A percentile compares a stretch with the other conserved stretches of the same genome.
phyloP scores from a whole-genome alignment of 306 rosid genomes.

The Macrotyloma uniflorum region DNA sequence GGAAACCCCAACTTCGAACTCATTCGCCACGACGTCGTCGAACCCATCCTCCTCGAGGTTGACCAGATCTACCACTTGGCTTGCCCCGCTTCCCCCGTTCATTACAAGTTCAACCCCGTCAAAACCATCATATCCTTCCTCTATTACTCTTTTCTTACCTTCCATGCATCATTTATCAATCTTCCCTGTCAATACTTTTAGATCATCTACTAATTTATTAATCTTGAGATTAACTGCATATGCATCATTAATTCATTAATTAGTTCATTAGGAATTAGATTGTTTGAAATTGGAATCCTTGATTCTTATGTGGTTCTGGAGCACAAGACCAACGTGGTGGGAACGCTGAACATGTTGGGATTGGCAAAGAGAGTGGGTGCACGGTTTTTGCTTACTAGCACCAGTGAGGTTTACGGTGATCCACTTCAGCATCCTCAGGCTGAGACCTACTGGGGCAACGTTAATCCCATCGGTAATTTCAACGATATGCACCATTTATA shows the following conservation, averaged over 20 bases:
- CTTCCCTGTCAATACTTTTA: too few relatives aligned
- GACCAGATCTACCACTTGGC: slow-evolving; percentile 97
- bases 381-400: slow-evolving; percentile 82
- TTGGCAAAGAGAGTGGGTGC: slow-evolving; percentile 89
- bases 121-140: slow-evolving; percentile 89
- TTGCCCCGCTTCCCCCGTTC: slow-evolving; percentile 96
- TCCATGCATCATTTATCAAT: too few relatives aligned
- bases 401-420: slow-evolving; percentile 96
- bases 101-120: slow-evolving; percentile 94
- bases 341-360: slow-evolving; percentile 90
- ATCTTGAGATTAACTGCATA: too few relatives aligned
- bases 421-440: slow-evolving; percentile 93
- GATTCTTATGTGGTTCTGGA: slow-evolving; percentile 32
- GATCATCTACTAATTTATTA: too few relatives aligned
- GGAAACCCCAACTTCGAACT: slow-evolving; percentile 88
- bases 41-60: slow-evolving; percentile 81
- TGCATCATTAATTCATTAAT: neutral
- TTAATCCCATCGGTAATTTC: slow-evolving; percentile 80
- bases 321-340: slow-evolving; percentile 97
- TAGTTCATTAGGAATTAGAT: too few relatives aligned
- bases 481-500: too few relatives aligned
- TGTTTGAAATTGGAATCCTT: slow-evolving; percentile 42
- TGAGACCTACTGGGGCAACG: slow-evolving; percentile 96
- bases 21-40: slow-evolving; percentile 91
- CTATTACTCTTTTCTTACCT: too few relatives aligned